Conservation (phyloP, 495 filamentous ascomycete genomes). For the Terfezia boudieri region DNA sequence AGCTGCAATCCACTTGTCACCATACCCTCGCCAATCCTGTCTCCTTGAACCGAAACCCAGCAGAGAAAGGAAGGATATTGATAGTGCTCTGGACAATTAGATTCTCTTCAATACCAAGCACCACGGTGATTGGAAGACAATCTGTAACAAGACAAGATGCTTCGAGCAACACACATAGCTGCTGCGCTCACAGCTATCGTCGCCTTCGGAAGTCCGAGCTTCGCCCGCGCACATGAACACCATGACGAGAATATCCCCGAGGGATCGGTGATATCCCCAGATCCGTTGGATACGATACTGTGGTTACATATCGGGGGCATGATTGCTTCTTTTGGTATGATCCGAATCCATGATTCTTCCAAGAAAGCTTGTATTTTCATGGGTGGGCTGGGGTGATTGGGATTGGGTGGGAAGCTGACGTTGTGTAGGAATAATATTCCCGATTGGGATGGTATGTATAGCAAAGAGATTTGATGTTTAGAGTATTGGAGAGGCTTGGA, state of each 20-base stretch:
- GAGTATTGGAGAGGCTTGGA: too few species aligned
- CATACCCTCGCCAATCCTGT: too few species aligned
- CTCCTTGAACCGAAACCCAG: too few species aligned
- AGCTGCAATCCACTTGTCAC: too few species aligned
- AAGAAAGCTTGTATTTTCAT: background rate
- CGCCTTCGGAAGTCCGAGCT: background rate
- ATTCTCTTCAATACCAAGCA: too few species aligned
- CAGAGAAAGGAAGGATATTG: too few species aligned
- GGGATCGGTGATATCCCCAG: constrained; percentile 48
- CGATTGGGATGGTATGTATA: constrained; percentile 60
- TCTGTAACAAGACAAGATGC: too few species aligned
- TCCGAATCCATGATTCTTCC: background rate
- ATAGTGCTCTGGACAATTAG: too few species aligned
- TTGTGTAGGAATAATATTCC: constrained; percentile 42
- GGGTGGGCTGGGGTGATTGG: too few species aligned
- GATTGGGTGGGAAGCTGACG: too few species aligned
- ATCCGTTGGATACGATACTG: constrained; percentile 72
- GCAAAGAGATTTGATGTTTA: background rate
- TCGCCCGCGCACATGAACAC: constrained; percentile 44
- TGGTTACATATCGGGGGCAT: constrained; percentile 91
- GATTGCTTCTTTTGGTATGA: constrained; percentile 50
- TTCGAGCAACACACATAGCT: background rate
- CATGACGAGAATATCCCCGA: constrained; percentile 51
- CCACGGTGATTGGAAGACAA: too few species aligned
- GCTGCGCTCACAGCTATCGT: constrained; percentile 1